Base-by-base conservation (phyloP, 371 early-diverging fungal species). In the Apophysomyces trapeziformis region DNA sequence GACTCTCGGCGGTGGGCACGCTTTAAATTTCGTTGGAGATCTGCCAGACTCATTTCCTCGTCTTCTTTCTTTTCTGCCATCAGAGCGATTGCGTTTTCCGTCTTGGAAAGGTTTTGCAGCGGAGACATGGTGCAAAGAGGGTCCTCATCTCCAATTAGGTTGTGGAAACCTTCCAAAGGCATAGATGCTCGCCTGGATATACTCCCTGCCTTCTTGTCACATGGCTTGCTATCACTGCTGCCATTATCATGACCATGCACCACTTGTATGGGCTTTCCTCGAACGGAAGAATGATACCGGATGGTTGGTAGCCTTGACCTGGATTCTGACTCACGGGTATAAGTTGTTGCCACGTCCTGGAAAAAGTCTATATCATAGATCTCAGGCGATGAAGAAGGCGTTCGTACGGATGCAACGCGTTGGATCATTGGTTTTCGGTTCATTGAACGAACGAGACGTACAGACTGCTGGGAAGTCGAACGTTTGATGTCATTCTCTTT, bases 11-110 rank as follows among this genome's bases (percentile, higher is more conserved):
- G 68, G 14, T 64, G 50, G 12, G 54, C 58, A 41, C 69, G 68
- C 26, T 64, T 58, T 12, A 79, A 37, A 16, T 69, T 71, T n/a
- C 70, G 71, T 38, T 74, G 75, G 9, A 79, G 41, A 61, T 79
- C 79, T 13, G 77, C 77, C 7, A 79, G 57, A 58, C 75, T 76
- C 70, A 72, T 73, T 1, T 76, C 71, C 65, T 73, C 71, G 39
- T 76, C 75, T 47, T 74, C 78, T 21, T 72, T 66, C 7, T 67
- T 64, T 9, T 60, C 16, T 36, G 12, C 32, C 54, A 50, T 50
- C 7, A 63, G 46, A 26, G 46, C 58, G 37, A 39, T 39, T 39
- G 68, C 36, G 13, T 45, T 63, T 2, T 67, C 68, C 16, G 68
- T 58, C 38, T 41, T 69, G 12, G 69, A 59, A 2, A 69, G 35